Evolutionary conservation across 2,329 filamentous ascomycete species (phyloP), one percentile per base, ranked within the genome.

Genomic region (Niveomyces coronatus): DNA sequence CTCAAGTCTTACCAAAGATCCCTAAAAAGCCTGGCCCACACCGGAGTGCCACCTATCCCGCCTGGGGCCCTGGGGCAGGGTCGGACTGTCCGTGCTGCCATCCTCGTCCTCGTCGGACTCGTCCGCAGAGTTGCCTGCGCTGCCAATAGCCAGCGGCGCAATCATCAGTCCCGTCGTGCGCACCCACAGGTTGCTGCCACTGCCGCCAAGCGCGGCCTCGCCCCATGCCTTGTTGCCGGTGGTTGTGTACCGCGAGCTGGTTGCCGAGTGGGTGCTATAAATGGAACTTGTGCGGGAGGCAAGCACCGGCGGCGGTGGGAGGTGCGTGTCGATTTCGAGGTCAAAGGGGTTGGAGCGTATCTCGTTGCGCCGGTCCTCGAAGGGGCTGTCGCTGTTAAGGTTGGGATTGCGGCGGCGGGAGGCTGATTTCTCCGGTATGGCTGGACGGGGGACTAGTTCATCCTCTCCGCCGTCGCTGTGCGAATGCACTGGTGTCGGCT

Each of bases 301-400:
- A 55, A 8, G 46, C 41, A 9, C 44, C 40, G 8, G 44, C 38
- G 22, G 44, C 44, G 9, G 41, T 36, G n/a, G 39, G 39, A 47
- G 17, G 7, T 43, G 47, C 24, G 44, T 44, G 36, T 55, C 52
- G 10, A 60, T 45, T 50, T 80, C 76, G n/a, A 80, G 62, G 46
- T 81, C 76, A 49, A 80, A 80, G 2, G 74, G 76, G 45, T 80
- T 75, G 2, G 74, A 78, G 31, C 74, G 71, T 52, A 76, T 74
- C 49, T 74, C 75, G 48, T 69, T 70, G 39, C 69, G 65, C 13
- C 62, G 57, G 5, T 59, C 64, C 31, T 62, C 63, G 31, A 67
- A 62, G n/a, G 62, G 66, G n/a, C n/a, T n/a, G 23, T 56, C 56
- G n/a, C 55, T 49, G 27, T 63, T 70, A 30, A 50, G 50, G 14